A percentile compares a stretch with the other conserved stretches of the same genome.
phyloP scores from a whole-genome alignment of 2,329 filamentous ascomycete species.

The Talaromyces sp. region DNA sequence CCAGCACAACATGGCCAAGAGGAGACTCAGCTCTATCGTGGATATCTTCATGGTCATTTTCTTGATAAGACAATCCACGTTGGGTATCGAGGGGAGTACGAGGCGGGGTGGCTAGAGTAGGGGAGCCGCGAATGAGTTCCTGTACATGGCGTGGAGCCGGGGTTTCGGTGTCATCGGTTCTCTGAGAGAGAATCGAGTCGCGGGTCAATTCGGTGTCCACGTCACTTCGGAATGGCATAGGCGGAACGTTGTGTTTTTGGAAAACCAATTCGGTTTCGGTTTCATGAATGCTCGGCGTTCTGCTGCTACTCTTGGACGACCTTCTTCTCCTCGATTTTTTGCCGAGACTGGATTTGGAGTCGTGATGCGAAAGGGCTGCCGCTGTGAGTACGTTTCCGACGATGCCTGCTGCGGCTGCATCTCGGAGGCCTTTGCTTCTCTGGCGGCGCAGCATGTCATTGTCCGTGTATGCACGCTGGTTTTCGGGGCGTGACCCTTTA shows the following conservation, averaged over 20 bases:
- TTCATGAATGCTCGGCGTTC: slow-evolving; percentile 49
- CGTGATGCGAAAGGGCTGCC: slow-evolving; percentile 59
- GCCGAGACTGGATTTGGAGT: slow-evolving; percentile 57
- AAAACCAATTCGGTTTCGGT: slow-evolving; percentile 53
- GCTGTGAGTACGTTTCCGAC: slow-evolving; percentile 56
- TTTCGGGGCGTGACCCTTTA: slow-evolving; percentile 39
- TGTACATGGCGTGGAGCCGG: slow-evolving; percentile 59
- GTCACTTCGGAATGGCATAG: slow-evolving; percentile 84
- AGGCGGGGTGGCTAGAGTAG: slow-evolving; percentile 58
- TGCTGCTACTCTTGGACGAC: slow-evolving; percentile 48
- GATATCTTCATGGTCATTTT: slow-evolving; percentile 11
- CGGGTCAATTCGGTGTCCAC: slow-evolving; percentile 83
- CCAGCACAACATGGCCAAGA: slow-evolving; percentile 20
- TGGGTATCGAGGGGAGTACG: slow-evolving; percentile 44
- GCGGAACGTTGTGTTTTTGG: slow-evolving; percentile 59
- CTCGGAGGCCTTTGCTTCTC: slow-evolving; percentile 51
- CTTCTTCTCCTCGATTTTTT: slow-evolving; percentile 36
- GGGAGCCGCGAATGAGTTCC: slow-evolving; percentile 60
- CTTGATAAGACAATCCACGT: slow-evolving; percentile 25
- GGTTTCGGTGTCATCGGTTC: slow-evolving; percentile 67
- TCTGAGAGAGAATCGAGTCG: slow-evolving; percentile 78
- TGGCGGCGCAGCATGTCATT: slow-evolving; percentile 50
- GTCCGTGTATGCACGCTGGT: slow-evolving; percentile 35
- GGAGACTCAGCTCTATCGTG: slow-evolving; percentile 32
- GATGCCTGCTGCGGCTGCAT: slow-evolving; percentile 51